Evolutionary conservation across 768 basidiomycete genomes (phyloP).

Genomic region (Tulasnella sp.): DNA sequence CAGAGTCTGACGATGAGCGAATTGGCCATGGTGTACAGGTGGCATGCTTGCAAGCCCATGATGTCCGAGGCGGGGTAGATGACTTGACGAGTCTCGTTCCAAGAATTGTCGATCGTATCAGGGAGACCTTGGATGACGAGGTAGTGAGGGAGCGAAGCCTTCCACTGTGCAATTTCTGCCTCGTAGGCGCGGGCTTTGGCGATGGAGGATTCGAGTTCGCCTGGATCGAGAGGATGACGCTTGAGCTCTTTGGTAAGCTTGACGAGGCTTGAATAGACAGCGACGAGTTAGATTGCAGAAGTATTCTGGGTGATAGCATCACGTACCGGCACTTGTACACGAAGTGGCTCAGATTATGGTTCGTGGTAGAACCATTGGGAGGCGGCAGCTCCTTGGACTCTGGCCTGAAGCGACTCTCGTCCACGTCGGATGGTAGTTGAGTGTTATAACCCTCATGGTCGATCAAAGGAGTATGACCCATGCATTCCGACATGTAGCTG

Average conservation of each 20-base stretch:
- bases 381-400: slow-evolving; percentile 39
- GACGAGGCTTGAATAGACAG: slow-evolving; percentile 34
- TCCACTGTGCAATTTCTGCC: slow-evolving; percentile 49
- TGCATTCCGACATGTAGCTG: slow-evolving; percentile 66
- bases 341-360: slow-evolving; percentile 40
- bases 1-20: slow-evolving; percentile 56
- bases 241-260: slow-evolving; percentile 53
- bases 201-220: slow-evolving; percentile 40
- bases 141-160: slow-evolving; percentile 23
- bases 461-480: slow-evolving; percentile 55
- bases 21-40: slow-evolving; percentile 54
- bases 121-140: not conserved
- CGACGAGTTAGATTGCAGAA: not conserved
- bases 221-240: slow-evolving; percentile 31
- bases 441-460: slow-evolving; percentile 48
- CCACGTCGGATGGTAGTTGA: slow-evolving; percentile 46
- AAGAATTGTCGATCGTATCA: not conserved
- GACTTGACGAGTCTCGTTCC: not conserved
- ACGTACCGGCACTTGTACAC: slow-evolving; percentile 55
- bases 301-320: slow-evolving; percentile 6
- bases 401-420: slow-evolving; percentile 46
- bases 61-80: slow-evolving; percentile 32
- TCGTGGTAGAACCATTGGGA: not conserved
- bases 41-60: slow-evolving; percentile 44
- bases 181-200: slow-evolving; percentile 57